phyloP scores from a whole-genome alignment of 495 filamentous ascomycete species.

The Hypoxylon subgilvum region DNA sequence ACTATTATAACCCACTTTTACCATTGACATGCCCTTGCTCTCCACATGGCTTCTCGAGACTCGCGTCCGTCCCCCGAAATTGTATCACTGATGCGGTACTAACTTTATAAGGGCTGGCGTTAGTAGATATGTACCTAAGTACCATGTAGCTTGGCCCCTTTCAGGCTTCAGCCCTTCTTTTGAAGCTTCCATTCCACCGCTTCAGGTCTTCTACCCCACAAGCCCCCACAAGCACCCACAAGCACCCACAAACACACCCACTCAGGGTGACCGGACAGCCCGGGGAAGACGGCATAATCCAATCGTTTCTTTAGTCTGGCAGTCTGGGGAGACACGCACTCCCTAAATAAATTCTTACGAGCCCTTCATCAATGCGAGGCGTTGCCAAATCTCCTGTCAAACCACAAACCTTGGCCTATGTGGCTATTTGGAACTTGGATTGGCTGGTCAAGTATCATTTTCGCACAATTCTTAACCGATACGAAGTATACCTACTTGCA shows the following conservation, averaged over 20 bases:
- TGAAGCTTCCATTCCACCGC: conserved; percentile 38
- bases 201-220: conserved; percentile 37
- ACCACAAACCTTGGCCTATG: conserved; percentile 24
- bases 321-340: conserved; percentile 4
- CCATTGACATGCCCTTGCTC: conserved; percentile 27
- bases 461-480: conserved; percentile 15
- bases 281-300: conserved; percentile 31
- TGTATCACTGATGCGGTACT: too few relatives aligned
- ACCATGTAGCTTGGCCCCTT: too few relatives aligned
- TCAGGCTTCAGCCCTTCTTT: conserved; percentile 4
- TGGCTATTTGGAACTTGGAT: conserved; percentile 6
- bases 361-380: conserved; percentile 32
- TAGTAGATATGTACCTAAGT: too few relatives aligned
- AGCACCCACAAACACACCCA: too few relatives aligned
- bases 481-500: conserved; percentile 6
- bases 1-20: background rate
- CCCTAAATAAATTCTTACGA: conserved; percentile 23
- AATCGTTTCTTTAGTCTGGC: conserved; percentile 33
- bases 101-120: too few relatives aligned
- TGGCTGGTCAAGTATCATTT: conserved; percentile 33
- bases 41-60: conserved; percentile 23
- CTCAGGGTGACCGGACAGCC: conserved; percentile 13
- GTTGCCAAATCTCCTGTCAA: conserved; percentile 20
- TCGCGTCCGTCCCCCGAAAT: conserved; percentile 4
- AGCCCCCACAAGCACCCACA: too few relatives aligned